These are phyloP conservation scores for Candida sakaeoensis DNA, from an alignment of 805 yeast genomes.

Conservation along the genomic window DNA sequence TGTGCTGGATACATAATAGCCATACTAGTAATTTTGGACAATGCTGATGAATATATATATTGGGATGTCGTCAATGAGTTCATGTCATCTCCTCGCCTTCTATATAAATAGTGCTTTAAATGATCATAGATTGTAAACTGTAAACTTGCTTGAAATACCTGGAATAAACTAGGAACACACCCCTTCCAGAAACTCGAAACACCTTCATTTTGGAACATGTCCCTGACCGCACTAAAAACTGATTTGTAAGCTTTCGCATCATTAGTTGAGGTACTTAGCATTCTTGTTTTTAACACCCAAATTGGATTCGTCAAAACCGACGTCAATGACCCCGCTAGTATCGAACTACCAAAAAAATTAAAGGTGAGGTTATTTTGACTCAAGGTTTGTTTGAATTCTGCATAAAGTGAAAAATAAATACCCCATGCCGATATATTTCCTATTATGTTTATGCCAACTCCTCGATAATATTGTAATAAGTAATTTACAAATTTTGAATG, in stretches of 20 bases:
- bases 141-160: slow-evolving; percentile 85
- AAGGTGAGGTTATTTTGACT: slow-evolving; percentile 14
- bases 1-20: slow-evolving; percentile 78
- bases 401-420: slow-evolving; percentile 75
- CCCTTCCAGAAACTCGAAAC: slow-evolving; percentile 67
- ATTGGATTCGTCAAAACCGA: slow-evolving; percentile 83
- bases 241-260: slow-evolving; percentile 55
- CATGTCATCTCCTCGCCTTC: slow-evolving; percentile 7
- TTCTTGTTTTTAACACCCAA: slow-evolving; percentile 93
- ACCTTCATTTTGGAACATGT: slow-evolving; percentile 56
- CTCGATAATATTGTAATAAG: slow-evolving; percentile 56
- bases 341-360: slow-evolving; percentile 33
- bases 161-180: slow-evolving; percentile 66
- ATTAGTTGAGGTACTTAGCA: slow-evolving; percentile 53
- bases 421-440: slow-evolving; percentile 93
- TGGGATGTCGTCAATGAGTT: slow-evolving; percentile 44
- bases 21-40: slow-evolving; percentile 67
- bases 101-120: slow-evolving; percentile 39
- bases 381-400: slow-evolving; percentile 44
- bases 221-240: slow-evolving; percentile 49
- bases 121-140: slow-evolving; percentile 86
- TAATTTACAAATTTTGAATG: slow-evolving; percentile 4
- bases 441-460: slow-evolving; percentile 70
- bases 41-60: slow-evolving; percentile 62
- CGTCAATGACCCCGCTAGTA: slow-evolving; percentile 69